phyloP scores from a whole-genome alignment of 306 rosid genomes.

The Lablab purpureus region DNA sequence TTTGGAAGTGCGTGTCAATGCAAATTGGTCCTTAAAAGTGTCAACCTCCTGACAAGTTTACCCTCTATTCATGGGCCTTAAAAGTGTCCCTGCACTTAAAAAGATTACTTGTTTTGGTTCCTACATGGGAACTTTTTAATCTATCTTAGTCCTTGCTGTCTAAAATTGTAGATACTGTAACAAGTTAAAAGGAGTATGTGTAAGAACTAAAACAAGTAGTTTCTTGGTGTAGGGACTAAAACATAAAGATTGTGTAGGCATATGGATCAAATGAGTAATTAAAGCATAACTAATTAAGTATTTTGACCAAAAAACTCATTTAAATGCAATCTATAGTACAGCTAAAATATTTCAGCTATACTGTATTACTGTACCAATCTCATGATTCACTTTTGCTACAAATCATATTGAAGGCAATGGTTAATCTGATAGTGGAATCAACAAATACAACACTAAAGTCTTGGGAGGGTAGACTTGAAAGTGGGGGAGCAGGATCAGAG shows the following conservation, averaged over 20 bases:
- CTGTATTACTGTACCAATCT: not conserved
- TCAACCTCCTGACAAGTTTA: not conserved
- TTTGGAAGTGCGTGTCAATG: not conserved
- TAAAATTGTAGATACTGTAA: too few relatives aligned
- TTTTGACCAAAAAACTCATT: not conserved
- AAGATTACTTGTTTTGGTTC: too few relatives aligned
- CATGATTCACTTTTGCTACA: not conserved
- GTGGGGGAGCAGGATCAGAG: conserved; percentile 53
- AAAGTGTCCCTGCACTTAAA: too few relatives aligned
- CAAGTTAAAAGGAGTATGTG: too few relatives aligned
- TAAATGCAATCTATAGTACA: not conserved
- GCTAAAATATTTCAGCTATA: not conserved
- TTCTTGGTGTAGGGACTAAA: too few relatives aligned
- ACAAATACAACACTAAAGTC: conserved; percentile 49
- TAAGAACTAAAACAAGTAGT: too few relatives aligned
- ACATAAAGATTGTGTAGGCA: too few relatives aligned
- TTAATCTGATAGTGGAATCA: conserved; percentile 68
- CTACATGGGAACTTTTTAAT: too few relatives aligned
- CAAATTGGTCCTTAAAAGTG: not conserved
- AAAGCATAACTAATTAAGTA: not conserved
- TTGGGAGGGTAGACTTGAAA: conserved; percentile 66
- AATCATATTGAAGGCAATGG: conserved; percentile 63
- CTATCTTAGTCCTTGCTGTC: too few relatives aligned
- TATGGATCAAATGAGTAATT: too few relatives aligned
- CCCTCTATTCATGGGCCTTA: too few relatives aligned